phyloP scores from a whole-genome alignment of 345 rosid genomes.

The Linum usitatissimum region DNA sequence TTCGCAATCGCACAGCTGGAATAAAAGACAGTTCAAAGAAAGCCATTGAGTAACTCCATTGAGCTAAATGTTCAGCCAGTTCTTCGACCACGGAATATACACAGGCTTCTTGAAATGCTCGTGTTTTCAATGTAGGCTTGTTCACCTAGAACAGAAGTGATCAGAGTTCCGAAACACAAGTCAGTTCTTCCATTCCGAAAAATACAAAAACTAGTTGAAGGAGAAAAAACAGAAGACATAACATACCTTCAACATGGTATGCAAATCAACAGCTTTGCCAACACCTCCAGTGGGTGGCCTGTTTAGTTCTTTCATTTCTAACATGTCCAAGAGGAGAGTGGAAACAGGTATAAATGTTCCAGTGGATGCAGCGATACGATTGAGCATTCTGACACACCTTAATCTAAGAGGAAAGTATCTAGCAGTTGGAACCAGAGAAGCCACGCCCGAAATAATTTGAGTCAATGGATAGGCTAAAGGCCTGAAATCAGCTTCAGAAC shows the following conservation, averaged over 20 bases:
- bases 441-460: slow-evolving; percentile 82
- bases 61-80: slow-evolving; percentile 80
- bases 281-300: slow-evolving; percentile 77
- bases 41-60: slow-evolving; percentile 78
- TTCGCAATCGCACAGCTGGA: slow-evolving; percentile 59
- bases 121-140: slow-evolving; percentile 73
- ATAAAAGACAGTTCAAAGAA: slow-evolving; percentile 82
- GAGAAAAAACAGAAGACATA: not conserved
- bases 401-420: slow-evolving; percentile 85
- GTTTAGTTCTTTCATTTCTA: slow-evolving; percentile 89
- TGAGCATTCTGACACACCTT: slow-evolving; percentile 88
- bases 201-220: not conserved
- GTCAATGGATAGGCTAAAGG: slow-evolving; percentile 87
- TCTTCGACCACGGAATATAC: slow-evolving; percentile 76
- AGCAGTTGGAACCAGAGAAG: slow-evolving; percentile 87
- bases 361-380: slow-evolving; percentile 64
- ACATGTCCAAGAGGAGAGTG: slow-evolving; percentile 86
- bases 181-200: not conserved
- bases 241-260: slow-evolving; percentile 56
- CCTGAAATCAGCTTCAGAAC: slow-evolving; percentile 59
- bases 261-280: slow-evolving; percentile 80
- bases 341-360: slow-evolving; percentile 81
- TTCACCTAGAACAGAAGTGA: slow-evolving; percentile 38
- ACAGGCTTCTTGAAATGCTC: slow-evolving; percentile 92
- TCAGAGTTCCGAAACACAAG: slow-evolving; percentile 4